Conservation (phyloP, 2,329 filamentous ascomycete species). For the Calonectria ilicicola region DNA sequence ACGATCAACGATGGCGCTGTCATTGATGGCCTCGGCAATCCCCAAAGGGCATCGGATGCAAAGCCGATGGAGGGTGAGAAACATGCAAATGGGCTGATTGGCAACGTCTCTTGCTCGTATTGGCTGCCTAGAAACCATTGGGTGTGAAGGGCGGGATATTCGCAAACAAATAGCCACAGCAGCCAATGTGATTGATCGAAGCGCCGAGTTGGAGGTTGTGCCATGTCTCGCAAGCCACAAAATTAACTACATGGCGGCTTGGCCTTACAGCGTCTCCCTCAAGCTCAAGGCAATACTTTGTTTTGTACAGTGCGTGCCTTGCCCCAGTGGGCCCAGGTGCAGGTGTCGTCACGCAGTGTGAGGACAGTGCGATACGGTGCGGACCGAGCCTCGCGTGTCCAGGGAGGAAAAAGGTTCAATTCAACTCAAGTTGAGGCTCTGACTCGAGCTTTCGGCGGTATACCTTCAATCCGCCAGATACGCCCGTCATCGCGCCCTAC, state of each 20-base stretch:
- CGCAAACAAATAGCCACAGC: not conserved
- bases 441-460: not conserved
- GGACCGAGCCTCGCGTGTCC: constrained; percentile 20
- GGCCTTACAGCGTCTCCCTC: not conserved
- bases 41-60: constrained; percentile 15
- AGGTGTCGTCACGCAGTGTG: not conserved
- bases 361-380: not conserved
- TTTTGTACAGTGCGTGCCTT: constrained; percentile 6
- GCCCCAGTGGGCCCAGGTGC: not conserved
- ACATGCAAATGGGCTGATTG: constrained; percentile 21
- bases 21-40: constrained; percentile 11
- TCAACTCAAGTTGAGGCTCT: constrained; percentile 15
- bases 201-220: not conserved
- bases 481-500: not conserved
- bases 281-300: not conserved
- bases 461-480: not conserved
- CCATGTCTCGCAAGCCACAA: not conserved
- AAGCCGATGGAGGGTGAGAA: constrained; percentile 23
- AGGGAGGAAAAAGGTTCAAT: not conserved
- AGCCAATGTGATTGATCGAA: not conserved
- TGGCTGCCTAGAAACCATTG: constrained; percentile 9
- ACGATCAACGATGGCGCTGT: not conserved
- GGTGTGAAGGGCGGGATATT: constrained; percentile 18
- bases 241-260: not conserved
- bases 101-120: not conserved